Conservation (phyloP, 768 basidiomycete species). For the Russula sp. region DNA sequence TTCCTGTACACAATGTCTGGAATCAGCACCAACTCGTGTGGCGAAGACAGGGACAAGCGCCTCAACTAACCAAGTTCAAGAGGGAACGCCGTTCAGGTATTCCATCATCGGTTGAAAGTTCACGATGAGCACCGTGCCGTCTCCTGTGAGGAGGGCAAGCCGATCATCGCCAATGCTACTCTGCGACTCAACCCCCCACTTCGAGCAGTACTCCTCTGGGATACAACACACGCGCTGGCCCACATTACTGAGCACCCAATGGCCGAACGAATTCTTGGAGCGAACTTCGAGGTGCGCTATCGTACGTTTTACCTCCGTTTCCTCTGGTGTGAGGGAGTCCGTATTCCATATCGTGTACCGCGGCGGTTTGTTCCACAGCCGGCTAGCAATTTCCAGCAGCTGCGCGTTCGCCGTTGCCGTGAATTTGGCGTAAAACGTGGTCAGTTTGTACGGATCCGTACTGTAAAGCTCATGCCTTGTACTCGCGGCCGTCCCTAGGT, state of each 20-base stretch:
- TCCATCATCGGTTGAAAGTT: conserved; percentile 11
- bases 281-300: conserved; percentile 8
- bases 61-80: neutral
- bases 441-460: conserved; percentile 10
- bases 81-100: neutral
- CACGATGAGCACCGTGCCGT: conserved; percentile 1
- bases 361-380: conserved; percentile 13
- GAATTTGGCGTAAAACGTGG: conserved; percentile 11
- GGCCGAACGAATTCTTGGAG: neutral
- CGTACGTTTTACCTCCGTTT: neutral
- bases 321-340: neutral
- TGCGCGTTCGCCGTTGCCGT: neutral
- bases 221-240: conserved; percentile 13
- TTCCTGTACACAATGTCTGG: neutral
- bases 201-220: conserved; percentile 14
- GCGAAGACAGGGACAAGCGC: neutral
- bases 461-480: conserved; percentile 4
- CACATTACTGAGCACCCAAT: conserved; percentile 15
- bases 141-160: neutral
- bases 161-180: conserved; percentile 5
- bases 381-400: conserved; percentile 9
- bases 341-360: conserved; percentile 8
- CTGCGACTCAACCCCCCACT: conserved; percentile 1
- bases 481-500: neutral
- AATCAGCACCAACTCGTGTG: neutral